These are phyloP conservation scores for Mrakia frigida DNA, from an alignment of 768 basidiomycete species.

Conservation along the genomic window DNA sequence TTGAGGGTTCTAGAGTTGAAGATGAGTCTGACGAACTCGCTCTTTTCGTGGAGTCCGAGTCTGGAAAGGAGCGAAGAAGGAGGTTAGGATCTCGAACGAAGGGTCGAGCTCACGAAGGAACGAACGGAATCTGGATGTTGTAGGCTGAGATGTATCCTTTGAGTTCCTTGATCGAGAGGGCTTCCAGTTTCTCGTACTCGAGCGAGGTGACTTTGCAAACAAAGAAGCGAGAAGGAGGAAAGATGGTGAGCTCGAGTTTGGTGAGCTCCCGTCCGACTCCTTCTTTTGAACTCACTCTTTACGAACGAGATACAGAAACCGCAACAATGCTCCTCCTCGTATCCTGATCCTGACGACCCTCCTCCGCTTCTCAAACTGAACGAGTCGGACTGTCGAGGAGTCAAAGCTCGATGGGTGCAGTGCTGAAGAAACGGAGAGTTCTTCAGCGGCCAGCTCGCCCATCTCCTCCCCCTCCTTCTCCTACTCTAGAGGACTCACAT, in stretches of 20 bases:
- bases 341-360: background rate
- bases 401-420: conserved; percentile 3
- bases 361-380: background rate
- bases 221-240: too few relatives aligned
- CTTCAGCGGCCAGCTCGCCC: background rate
- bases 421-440: background rate
- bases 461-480: too few relatives aligned
- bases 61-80: background rate
- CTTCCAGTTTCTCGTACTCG: background rate
- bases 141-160: conserved; percentile 15
- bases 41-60: conserved; percentile 16
- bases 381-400: background rate
- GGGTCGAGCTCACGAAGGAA: background rate
- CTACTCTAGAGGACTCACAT: background rate
- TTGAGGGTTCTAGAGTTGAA: background rate
- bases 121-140: conserved; percentile 15
- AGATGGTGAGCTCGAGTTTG: background rate
- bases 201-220: conserved; percentile 1
- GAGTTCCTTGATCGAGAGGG: conserved; percentile 1
- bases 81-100: background rate
- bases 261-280: background rate
- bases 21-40: conserved; percentile 8
- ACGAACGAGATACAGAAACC: conserved; percentile 15
- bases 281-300: background rate
- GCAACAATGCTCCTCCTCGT: conserved; percentile 7